phyloP scores from a whole-genome alignment of 2,329 filamentous ascomycete genomes.

The Fusarium beomiforme region DNA sequence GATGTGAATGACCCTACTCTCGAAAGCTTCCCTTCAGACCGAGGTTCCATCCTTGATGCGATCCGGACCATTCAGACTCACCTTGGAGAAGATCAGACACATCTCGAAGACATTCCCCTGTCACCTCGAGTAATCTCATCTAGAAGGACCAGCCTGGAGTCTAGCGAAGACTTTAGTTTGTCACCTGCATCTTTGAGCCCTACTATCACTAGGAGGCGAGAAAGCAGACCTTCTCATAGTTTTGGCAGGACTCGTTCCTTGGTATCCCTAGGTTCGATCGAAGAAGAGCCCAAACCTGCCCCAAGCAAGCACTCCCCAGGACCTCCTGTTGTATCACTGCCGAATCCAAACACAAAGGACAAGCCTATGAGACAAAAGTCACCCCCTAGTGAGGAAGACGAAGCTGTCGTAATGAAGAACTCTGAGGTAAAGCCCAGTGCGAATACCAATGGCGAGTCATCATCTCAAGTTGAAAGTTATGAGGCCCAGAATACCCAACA shows the following conservation, averaged over 20 bases:
- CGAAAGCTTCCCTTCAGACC: conserved; percentile 59
- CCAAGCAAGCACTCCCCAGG: conserved; percentile 11
- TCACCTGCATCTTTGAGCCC: conserved; percentile 51
- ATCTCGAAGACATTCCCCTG: conserved; percentile 49
- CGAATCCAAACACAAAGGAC: conserved; percentile 35
- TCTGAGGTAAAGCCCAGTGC: conserved; percentile 29
- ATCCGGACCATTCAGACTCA: conserved; percentile 59
- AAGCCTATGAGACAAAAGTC: conserved; percentile 32
- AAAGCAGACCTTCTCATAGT: conserved; percentile 47
- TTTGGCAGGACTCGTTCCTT: conserved; percentile 50
- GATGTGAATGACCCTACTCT: conserved; percentile 60
- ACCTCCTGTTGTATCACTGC: conserved; percentile 32
- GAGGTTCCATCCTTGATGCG: conserved; percentile 55
- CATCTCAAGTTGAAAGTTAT: conserved; percentile 28
- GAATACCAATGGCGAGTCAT: conserved; percentile 15
- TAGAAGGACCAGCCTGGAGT: conserved; percentile 50
- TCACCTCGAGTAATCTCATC: conserved; percentile 51
- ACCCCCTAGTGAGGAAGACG: conserved; percentile 52
- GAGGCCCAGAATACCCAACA: conserved; percentile 9
- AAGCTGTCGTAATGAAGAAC: conserved; percentile 51
- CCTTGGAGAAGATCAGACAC: conserved; percentile 52
- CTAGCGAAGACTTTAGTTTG: conserved; percentile 48
- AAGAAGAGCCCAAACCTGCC: conserved; percentile 52
- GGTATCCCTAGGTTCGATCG: conserved; percentile 58
- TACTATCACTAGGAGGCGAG: conserved; percentile 44